Conservation (phyloP, 1,284 basidiomycete species). For the Rhizoctonia solani region DNA sequence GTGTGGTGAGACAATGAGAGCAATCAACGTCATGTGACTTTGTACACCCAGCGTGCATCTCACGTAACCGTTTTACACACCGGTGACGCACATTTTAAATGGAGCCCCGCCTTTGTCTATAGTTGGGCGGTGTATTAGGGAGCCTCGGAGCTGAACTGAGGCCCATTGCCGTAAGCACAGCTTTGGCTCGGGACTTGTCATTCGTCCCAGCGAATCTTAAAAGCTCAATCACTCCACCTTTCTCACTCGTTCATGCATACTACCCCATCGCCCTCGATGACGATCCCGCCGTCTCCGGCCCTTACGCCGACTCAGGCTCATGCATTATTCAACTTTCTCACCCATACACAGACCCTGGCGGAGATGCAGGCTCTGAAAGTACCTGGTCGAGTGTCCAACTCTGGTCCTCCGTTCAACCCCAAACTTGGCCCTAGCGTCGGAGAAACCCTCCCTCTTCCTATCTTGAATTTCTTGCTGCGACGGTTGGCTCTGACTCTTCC, state of each 20-base stretch:
- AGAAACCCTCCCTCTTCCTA: slow-evolving; percentile 6
- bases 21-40: not conserved
- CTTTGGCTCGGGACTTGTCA: not conserved
- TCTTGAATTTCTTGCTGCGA: slow-evolving; percentile 19
- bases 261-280: not conserved
- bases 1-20: no score
- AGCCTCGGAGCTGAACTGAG: not conserved
- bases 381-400: slow-evolving; percentile 25
- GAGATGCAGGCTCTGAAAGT: slow-evolving; percentile 28
- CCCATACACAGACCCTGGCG: slow-evolving; percentile 15
- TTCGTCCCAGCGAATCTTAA: not conserved
- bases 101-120: not conserved
- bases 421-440: slow-evolving; percentile 6
- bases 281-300: not conserved
- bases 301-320: slow-evolving; percentile 11
- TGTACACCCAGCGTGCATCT: no score
- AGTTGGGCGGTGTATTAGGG: slow-evolving; percentile 16
- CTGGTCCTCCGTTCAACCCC: slow-evolving; percentile 21
- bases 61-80: not conserved
- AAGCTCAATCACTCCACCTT: not conserved
- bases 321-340: slow-evolving; percentile 30
- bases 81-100: not conserved
- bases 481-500: slow-evolving; percentile 22
- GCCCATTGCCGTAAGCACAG: slow-evolving; percentile 2
- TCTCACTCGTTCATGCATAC: not conserved